Percentiles rank a stretch among this genome's conserved stretches.
Evolutionary conservation across 345 rosid species (phyloP).

Genomic region (Pugionium dolabratum): DNA sequence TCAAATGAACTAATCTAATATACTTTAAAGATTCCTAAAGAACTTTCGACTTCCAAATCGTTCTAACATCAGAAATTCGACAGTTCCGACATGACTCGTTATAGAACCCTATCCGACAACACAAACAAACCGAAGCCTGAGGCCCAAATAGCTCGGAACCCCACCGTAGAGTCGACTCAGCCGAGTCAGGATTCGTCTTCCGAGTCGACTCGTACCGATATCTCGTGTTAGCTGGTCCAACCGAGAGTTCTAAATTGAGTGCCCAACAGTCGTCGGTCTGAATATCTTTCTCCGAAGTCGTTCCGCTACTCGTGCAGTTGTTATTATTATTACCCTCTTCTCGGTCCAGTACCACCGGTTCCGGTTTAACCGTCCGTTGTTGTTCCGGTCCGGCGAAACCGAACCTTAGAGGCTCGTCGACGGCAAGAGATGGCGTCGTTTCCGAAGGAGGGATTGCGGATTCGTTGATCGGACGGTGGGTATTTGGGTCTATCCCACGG

Average conservation of each 20-base stretch:
- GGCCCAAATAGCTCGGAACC: slow-evolving; percentile 20
- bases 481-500: slow-evolving; percentile 75
- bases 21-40: slow-evolving; percentile 5
- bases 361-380: slow-evolving; percentile 23
- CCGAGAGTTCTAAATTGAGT: slow-evolving; percentile 37
- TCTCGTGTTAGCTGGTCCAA: slow-evolving; percentile 29
- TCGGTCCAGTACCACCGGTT: neutral
- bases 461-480: slow-evolving; percentile 57
- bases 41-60: slow-evolving; percentile 31
- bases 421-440: slow-evolving; percentile 12
- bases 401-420: slow-evolving; percentile 4
- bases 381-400: slow-evolving; percentile 30
- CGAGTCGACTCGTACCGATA: slow-evolving; percentile 29
- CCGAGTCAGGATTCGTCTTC: slow-evolving; percentile 22
- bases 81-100: slow-evolving; percentile 41
- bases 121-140: slow-evolving; percentile 34
- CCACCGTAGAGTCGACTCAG: slow-evolving; percentile 35
- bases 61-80: slow-evolving; percentile 36
- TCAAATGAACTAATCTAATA: neutral
- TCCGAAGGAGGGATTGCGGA: slow-evolving; percentile 26
- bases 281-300: slow-evolving; percentile 35
- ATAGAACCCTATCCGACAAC: slow-evolving; percentile 40
- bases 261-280: slow-evolving; percentile 22
- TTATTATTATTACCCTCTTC: slow-evolving; percentile 22
- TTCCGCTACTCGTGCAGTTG: slow-evolving; percentile 36